phyloP scores from a whole-genome alignment of 768 basidiomycete species.

The Zangia roseola region DNA sequence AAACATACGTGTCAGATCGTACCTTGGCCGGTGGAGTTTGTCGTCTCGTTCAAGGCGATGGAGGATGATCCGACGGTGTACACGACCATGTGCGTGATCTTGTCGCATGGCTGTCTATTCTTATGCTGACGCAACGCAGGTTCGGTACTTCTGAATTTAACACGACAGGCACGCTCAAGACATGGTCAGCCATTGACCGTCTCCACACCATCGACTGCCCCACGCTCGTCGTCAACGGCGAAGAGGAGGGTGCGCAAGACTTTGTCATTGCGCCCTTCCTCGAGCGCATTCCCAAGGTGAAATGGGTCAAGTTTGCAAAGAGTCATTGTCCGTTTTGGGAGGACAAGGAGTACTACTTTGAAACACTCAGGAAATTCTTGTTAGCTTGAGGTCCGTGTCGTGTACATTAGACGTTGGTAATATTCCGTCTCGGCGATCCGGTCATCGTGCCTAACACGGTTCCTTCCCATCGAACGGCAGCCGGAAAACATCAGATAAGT shows the following conservation, averaged over 20 bases:
- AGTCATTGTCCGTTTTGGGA: constrained; percentile 25
- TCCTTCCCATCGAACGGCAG: no score
- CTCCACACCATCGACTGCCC: constrained; percentile 39
- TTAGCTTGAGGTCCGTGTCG: not conserved
- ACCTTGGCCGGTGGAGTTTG: constrained; percentile 33
- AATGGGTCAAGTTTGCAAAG: constrained; percentile 34
- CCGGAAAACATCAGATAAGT: no score
- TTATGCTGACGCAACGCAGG: not conserved
- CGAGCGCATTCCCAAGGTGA: constrained; percentile 29
- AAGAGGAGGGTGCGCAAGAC: constrained; percentile 37
- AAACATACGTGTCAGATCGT: constrained; percentile 33
- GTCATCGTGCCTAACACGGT: no score
- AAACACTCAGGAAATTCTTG: constrained; percentile 14
- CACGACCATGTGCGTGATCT: constrained; percentile 31
- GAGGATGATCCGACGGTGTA: constrained; percentile 34
- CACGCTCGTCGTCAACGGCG: constrained; percentile 38
- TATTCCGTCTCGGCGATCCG: no score
- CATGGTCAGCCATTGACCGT: constrained; percentile 45
- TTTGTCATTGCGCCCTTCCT: constrained; percentile 32
- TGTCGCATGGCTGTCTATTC: no score
- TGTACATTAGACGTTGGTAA: not conserved
- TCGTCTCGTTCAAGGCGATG: constrained; percentile 20
- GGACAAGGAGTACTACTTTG: constrained; percentile 22
- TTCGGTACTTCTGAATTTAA: constrained; percentile 31
- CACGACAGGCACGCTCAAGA: constrained; percentile 38